Conservation (phyloP, 208 protist genomes). For the Phytomonas sp. region DNA sequence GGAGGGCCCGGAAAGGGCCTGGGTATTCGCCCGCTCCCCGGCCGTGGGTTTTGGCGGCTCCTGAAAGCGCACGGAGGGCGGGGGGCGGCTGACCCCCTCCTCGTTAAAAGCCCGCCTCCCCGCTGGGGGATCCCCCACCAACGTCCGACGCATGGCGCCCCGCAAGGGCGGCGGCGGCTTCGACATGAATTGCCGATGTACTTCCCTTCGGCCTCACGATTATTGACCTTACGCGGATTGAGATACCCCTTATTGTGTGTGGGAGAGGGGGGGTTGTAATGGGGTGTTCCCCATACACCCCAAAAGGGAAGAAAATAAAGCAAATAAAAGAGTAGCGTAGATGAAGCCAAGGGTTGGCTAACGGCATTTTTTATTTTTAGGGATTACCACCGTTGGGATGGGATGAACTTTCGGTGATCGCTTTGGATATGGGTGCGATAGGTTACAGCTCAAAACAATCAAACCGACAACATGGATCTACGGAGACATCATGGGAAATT, state of each 20-base stretch:
- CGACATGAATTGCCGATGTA: neutral
- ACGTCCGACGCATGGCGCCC: neutral
- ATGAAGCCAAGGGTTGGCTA: too few species aligned
- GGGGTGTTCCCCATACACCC: too few species aligned
- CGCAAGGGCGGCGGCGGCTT: neutral
- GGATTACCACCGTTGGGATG: neutral
- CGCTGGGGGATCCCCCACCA: neutral
- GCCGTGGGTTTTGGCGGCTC: neutral
- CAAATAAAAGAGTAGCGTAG: neutral
- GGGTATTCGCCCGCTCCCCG: too few species aligned
- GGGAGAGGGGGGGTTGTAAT: too few species aligned
- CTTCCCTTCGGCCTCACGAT: neutral
- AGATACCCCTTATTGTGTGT: neutral
- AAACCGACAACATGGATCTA: neutral
- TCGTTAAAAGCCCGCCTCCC: neutral
- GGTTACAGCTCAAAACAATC: neutral
- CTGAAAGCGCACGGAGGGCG: neutral
- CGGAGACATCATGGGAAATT: neutral
- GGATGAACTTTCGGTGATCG: neutral
- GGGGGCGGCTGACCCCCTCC: neutral
- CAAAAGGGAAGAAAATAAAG: neutral
- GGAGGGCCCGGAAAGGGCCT: too few species aligned
- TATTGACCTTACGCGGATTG: neutral
- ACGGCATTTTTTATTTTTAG: too few species aligned
- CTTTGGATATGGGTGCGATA: neutral